A percentile compares a stretch with the other conserved stretches of the same genome.
These are phyloP conservation scores for Phytophthora ohioensis DNA, from an alignment of 352 stramenopile species.

Conservation along the genomic window DNA sequence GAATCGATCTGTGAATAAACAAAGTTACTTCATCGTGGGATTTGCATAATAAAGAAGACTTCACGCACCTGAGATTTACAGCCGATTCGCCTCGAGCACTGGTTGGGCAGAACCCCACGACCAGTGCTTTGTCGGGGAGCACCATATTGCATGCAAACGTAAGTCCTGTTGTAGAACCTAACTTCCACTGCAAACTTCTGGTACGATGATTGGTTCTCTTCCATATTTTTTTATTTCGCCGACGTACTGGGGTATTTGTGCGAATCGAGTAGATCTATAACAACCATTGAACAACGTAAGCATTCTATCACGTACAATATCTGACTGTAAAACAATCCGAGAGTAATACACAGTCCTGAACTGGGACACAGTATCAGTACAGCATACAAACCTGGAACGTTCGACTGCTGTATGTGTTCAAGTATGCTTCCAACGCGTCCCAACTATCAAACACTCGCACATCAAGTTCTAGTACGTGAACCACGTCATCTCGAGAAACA, in stretches of 20 bases:
- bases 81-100: slow-evolving; percentile 10
- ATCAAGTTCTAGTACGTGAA: not conserved
- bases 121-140: not conserved
- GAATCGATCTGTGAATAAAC: slow-evolving; percentile 3
- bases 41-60: not conserved
- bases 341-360: not conserved
- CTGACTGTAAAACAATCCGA: not conserved
- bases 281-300: not conserved
- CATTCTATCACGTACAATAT: no score
- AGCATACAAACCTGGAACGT: not conserved
- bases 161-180: slow-evolving; percentile 1
- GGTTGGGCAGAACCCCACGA: not conserved
- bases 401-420: not conserved
- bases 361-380: not conserved
- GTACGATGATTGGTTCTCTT: not conserved
- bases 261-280: not conserved
- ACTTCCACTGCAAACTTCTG: not conserved
- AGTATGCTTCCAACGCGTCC: not conserved
- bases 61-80: slow-evolving; percentile 7
- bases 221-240: not conserved
- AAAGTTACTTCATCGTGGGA: not conserved
- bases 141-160: not conserved
- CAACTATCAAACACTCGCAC: not conserved
- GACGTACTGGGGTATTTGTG: not conserved
- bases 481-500: no score